phyloP scores from a whole-genome alignment of 2,329 filamentous ascomycete species.

The Cladosporium colombiae region DNA sequence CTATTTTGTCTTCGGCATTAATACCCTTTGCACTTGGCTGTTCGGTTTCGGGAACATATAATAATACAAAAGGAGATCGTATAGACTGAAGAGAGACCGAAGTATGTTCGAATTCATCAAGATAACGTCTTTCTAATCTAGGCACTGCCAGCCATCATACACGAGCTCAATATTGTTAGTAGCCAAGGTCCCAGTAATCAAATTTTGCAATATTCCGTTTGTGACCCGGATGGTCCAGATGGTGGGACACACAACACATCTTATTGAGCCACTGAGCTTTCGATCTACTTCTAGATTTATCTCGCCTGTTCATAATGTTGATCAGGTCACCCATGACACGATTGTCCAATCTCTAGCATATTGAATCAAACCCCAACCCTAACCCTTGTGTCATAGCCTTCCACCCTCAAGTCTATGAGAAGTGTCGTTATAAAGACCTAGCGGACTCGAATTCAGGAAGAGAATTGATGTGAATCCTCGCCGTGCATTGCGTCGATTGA shows the following conservation, averaged over 20 bases:
- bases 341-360: neutral
- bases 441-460: too few species aligned
- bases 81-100: neutral
- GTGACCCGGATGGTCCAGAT: neutral
- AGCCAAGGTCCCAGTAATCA: neutral
- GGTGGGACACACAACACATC: neutral
- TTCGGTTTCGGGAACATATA: neutral
- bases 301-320: neutral
- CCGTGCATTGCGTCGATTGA: neutral
- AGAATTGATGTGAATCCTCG: neutral
- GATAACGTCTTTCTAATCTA: neutral
- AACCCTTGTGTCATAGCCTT: neutral
- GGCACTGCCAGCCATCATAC: neutral
- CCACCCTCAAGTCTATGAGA: neutral
- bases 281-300: neutral
- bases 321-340: neutral
- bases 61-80: neutral
- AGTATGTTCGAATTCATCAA: neutral
- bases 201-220: neutral
- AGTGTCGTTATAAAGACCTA: too few species aligned
- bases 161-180: neutral
- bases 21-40: slow-evolving; percentile 5
- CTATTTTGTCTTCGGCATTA: neutral
- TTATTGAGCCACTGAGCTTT: neutral
- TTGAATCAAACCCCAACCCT: neutral